Evolutionary conservation across 768 basidiomycete genomes (phyloP), one percentile per base, ranked within the genome.

Genomic region (Galerina sulciceps): DNA sequence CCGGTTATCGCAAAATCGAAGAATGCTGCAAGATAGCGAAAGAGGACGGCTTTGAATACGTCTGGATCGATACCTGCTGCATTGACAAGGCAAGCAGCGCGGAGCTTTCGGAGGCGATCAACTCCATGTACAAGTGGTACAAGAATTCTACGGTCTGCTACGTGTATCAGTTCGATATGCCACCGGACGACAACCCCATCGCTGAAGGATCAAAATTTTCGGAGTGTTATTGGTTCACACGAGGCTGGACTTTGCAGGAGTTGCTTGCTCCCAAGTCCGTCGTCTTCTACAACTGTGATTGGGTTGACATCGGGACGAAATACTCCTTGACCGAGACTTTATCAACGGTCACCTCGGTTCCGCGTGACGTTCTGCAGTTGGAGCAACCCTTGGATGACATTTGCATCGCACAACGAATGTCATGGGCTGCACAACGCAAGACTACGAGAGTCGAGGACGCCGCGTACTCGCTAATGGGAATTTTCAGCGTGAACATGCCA

Each of bases 181-280:
- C 31, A 4, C 46, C 55, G 2, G 14, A 49, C 20, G 47, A 41
- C 15, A 18, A 15, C 10, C 47, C n/a, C 15, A 13, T 18, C 13
- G 13, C 31, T 35, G 22, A 49, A 36, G 20, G 34, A 10, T 15
- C 15, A 0, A 6, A n/a, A 17, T 48, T 48, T 34, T n/a, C 23
- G 1, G 13, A 35, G 5, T 35, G 47, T n/a, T 49, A 48, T 10
- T 64, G 63, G 63, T 64, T 64, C 35, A 64, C 53, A 1, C 59
- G 63, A 3, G 63, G 59, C 23, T 64, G 63, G 63, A 64, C 59
- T 1, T 38, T 64, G 14, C 63, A 64, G 37, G 63, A 64, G 35
- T 42, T 64, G 4, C n/a, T 64, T 15, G 63, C 59, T 2, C 59
- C 59, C 3, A 22, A 15, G 1, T 18, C 22, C 10, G 10, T 58